Base-by-base conservation (phyloP, 2,329 filamentous ascomycete species). In the Bisporella sp. region DNA sequence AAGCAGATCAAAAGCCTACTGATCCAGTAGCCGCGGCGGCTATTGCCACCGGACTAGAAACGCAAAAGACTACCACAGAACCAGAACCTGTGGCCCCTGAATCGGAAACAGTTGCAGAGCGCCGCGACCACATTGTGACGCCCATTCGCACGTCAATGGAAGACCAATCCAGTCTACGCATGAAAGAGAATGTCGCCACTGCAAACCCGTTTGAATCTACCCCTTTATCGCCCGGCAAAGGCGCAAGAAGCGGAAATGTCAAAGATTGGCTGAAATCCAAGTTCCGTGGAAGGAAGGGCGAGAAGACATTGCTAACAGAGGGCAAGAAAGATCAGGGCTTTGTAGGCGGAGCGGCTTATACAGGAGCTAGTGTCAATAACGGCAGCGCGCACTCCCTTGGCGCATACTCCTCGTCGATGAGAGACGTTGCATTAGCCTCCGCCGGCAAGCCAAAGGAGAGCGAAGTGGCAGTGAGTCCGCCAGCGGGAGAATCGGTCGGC, bases 261-360 rank as follows among this genome's bases (percentile, higher is more conserved):
- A 79, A 73, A 57, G 71, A 69, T 39, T 81, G 78, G 78, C 68
- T 82, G 48, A 80, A 75, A 62, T 75, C 73, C 29, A 75, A 72
- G 5, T 75, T 81, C 53, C 72, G 70, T 0, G 67, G 69, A n/a
- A 56, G 62, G 12, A 47, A 52, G 13, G 48, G 31, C 9, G 12
- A 33, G 3, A 44, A 41, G 41, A 4, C 12, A 8, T 31, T 8
- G 30, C n/a, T 47, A 9, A 55, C 53, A 6, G 50, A 54, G 41
- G 48, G 30, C 3, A 37, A 31, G 12, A 45, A 48, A 3, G 50
- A 68, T 45, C 67, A 64, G 49, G 64, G 69, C 29, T 79, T 81
- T 54, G 61, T 79, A 11, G 77, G 78, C 11, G 77, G 78, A 5
- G 73, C 71, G 0, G 69, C 73, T 8, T 64, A 78, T 5, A 71